Base-by-base conservation (phyloP, 305 asterid genomes). In the Nicotiana rustica region DNA sequence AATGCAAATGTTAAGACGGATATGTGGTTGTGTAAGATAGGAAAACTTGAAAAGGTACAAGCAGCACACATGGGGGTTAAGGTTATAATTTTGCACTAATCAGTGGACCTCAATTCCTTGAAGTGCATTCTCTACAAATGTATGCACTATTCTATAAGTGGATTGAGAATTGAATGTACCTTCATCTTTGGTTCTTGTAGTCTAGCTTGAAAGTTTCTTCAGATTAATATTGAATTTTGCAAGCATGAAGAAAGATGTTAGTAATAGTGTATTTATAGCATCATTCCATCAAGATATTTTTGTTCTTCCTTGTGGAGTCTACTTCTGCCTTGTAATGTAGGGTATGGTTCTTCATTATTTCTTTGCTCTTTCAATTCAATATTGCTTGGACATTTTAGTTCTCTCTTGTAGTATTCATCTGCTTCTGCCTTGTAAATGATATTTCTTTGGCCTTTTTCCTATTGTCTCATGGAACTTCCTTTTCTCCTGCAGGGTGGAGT, bases 401-500 rank as follows among this genome's bases (percentile, higher is more conserved):
- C 10, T 38, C 57, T 69, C 77, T 69, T 69, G 10, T 56, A 38
- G 77, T 18, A 18, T 69, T 69, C 18, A 38, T 9, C 77, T 71
- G 47, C 38, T 41, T 71, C 60, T 19, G 14, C 57, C 78, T 19
- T 70, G 57, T 49, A 44, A 25, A 19, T 47, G 55, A 44, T 47
- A 71, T 71, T 47, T 47, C 61, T 47, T 21, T 71, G 7, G 38
- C 19, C 79, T 21, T 71, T 71, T 21, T 44, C 41, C 41, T 44
- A 47, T 13, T 49, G 61, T 71, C 61, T 47, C 18, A 71, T 44
- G 41, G 14, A 47, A 21, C 41, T 71, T 71, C 19, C 62, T 47
- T 71, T 65, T 67, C 66, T 35, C 76, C 83, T 83, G 68, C 93
- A 96, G 98, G 92, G 91, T 93, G 82, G 98, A 94, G 87, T 96